phyloP scores from a whole-genome alignment of 1,284 basidiomycete species.

The Fomitopsis pinicola region DNA sequence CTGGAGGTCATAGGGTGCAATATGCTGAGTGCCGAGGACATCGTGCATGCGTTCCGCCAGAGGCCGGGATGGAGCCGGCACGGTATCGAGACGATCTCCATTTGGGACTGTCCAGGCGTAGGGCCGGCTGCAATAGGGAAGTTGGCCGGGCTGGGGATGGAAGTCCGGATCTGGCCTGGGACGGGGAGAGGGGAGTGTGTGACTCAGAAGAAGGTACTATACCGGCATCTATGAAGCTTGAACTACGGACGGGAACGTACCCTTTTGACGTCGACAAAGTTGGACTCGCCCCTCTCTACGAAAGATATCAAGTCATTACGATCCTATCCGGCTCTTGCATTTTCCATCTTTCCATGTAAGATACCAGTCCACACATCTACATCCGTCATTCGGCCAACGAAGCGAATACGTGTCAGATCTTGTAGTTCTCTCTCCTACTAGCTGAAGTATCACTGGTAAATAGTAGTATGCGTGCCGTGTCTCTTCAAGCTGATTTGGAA shows the following conservation, averaged over 20 bases:
- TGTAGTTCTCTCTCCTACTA: no score
- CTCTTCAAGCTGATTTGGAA: no score
- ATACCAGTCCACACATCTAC: no score
- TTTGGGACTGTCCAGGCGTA: slow-evolving; percentile 1
- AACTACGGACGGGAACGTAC: neutral
- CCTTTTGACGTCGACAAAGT: neutral
- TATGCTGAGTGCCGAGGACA: slow-evolving; percentile 18
- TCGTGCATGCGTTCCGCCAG: slow-evolving; percentile 18
- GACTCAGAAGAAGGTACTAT: neutral
- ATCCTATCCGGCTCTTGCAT: no score
- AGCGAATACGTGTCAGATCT: no score
- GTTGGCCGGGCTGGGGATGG: neutral
- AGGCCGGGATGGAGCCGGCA: slow-evolving; percentile 9
- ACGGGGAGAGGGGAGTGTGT: neutral
- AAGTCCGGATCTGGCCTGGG: neutral
- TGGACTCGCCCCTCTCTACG: no score
- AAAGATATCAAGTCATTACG: no score
- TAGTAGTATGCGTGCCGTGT: no score
- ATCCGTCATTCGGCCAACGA: no score
- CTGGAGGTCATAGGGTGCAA: slow-evolving; percentile 23
- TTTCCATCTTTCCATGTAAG: no score
- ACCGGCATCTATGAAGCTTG: neutral
- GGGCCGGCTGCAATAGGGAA: neutral
- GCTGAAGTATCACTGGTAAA: no score
- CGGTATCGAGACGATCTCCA: neutral